Evolutionary conservation across 139 green algal genomes (phyloP).

Genomic region (Mesotaenium endlicherianum): DNA sequence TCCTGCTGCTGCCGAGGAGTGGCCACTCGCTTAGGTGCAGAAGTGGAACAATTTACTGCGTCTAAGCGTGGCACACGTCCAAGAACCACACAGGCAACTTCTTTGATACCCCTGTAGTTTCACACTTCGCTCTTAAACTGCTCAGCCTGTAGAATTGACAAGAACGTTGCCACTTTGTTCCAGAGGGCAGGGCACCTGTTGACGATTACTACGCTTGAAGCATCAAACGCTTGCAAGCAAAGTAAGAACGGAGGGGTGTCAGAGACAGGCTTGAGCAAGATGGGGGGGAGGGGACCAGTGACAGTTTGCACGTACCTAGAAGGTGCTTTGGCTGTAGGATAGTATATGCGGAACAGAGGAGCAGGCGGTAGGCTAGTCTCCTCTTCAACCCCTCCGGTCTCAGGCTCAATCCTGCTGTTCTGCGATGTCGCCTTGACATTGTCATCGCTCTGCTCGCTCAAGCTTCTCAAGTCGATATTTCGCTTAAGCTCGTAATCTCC

Average conservation of each 20-base stretch:
- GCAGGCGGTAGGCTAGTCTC: neutral
- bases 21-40: too few relatives aligned
- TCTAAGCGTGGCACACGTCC: too few relatives aligned
- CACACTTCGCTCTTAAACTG: too few relatives aligned
- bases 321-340: slow-evolving; percentile 4
- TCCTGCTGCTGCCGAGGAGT: too few relatives aligned
- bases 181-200: neutral
- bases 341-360: slow-evolving; percentile 32
- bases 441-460: too few relatives aligned
- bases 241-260: neutral
- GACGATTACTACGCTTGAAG: neutral
- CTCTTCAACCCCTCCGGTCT: neutral
- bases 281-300: neutral
- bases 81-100: too few relatives aligned
- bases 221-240: neutral
- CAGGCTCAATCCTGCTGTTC: neutral
- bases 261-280: neutral
- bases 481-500: slow-evolving; percentile 34
- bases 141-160: neutral
- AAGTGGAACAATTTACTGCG: too few relatives aligned
- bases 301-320: neutral
- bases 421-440: too few relatives aligned
- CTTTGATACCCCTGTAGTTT: too few relatives aligned
- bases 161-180: neutral
- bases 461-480: too few relatives aligned